A percentile compares a stretch with the other conserved stretches of the same genome.
Evolutionary conservation across 164 flowering plant genomes (phyloP).

Genomic region (Malania oleifera): DNA sequence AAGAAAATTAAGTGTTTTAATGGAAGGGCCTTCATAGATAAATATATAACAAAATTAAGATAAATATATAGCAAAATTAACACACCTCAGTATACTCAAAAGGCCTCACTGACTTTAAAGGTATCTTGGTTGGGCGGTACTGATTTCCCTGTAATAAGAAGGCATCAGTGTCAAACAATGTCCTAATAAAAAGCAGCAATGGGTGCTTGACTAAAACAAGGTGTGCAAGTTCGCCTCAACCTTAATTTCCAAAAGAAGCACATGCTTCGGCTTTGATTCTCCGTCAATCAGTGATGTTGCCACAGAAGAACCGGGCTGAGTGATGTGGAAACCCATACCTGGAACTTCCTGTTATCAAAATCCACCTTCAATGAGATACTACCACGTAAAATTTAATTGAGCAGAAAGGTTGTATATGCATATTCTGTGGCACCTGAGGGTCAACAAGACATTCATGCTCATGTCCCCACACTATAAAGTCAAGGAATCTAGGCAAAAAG

Average conservation of each 20-base stretch:
- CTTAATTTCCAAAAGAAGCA: constrained; percentile 94
- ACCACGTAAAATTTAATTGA: constrained; percentile 5
- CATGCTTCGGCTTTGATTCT: constrained; percentile 97
- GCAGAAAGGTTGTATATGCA: background rate
- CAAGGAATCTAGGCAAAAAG: constrained; percentile 89
- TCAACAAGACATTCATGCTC: constrained; percentile 97
- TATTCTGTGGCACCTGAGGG: constrained; percentile 60
- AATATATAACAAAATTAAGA: too few species aligned
- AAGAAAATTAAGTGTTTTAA: constrained; percentile 11
- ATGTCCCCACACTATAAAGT: constrained; percentile 98
- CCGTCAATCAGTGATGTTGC: constrained; percentile 98
- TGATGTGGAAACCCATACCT: constrained; percentile 98
- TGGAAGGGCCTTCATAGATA: background rate
- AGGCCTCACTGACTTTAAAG: constrained; percentile 83
- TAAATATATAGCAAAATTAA: constrained; percentile 1
- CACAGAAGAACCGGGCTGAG: constrained; percentile 98
- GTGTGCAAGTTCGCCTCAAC: constrained; percentile 25
- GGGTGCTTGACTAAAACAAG: background rate
- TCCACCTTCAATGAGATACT: constrained; percentile 15
- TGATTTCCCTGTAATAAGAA: constrained; percentile 71
- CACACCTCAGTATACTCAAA: constrained; percentile 89
- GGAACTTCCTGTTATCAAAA: constrained; percentile 74
- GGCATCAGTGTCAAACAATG: background rate
- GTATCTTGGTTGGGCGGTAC: constrained; percentile 96
- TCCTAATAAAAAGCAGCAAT: background rate